Base-by-base conservation (phyloP, 495 filamentous ascomycete genomes). In the Umbilicaria muhlenbergii region DNA sequence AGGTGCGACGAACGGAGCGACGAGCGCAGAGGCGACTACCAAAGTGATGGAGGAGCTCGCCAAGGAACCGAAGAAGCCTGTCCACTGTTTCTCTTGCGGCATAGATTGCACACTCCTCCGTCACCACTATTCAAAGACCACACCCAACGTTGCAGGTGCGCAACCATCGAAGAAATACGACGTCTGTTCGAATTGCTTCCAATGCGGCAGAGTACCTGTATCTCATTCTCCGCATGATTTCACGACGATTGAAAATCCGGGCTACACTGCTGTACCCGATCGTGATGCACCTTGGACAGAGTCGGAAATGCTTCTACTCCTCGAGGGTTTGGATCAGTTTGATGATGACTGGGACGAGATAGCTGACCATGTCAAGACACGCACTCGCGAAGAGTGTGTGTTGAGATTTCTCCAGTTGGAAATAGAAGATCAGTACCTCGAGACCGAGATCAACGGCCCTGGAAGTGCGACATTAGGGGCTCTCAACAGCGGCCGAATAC, bases 301-400 rank as follows among this genome's bases (percentile, higher is more conserved):
- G 52, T 76, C 80, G 12, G 91, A 98, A 57, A 73, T 81, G 7
- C 71, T 95, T 11, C 67, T 83, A 28, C 69, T 98, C 11, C 70
- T 98, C 3, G 91, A 98, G 60, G 91, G 75, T 11, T 60, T 98
- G 42, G 91, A 98, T 67, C 70, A 79, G 50, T 88, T 81, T 51
- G 87, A 95, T 49, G 92, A 98, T 28, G 81, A 95, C 62, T 98
- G 91, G 91, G 81, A 84, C 42, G 74, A 81, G 50, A 86, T 98
- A 45, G 75, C 91, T 1, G 86, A 86, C 46, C 81, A 94, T 52
- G 91, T 98, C 21, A 83, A 83, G 31, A 87, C 84, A 2, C 75
- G 87, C 36, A 94, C 86, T n/a, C 72, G 84, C 33, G 91, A 98
- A 63, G 86, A 98, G 64, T 98, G 91, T 60, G 86, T 95, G 19